Conservation (phyloP, 2,329 filamentous ascomycete species). For the Ophioceras dolichostomum region DNA sequence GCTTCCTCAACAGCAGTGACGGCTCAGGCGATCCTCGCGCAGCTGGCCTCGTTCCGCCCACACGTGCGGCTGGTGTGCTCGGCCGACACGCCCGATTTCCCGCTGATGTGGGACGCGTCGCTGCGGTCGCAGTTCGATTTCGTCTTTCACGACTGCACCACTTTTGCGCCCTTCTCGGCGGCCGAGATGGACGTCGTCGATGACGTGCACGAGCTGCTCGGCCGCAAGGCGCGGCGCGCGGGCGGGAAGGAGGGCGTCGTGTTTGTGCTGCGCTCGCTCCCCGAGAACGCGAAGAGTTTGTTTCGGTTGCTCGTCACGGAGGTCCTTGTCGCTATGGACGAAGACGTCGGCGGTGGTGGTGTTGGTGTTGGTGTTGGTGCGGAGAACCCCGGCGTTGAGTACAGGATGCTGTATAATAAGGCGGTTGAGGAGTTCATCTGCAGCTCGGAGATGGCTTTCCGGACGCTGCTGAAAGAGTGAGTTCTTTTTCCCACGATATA, state of each 20-base stretch:
- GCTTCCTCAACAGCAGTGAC: constrained; percentile 66
- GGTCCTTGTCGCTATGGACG: constrained; percentile 59
- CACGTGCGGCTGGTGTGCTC: constrained; percentile 65
- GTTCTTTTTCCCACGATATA: no score
- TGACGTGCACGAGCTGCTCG: constrained; percentile 77
- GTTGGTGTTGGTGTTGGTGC: constrained; percentile 33
- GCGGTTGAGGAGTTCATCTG: constrained; percentile 95
- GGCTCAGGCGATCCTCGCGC: constrained; percentile 61
- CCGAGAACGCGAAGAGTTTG: constrained; percentile 80
- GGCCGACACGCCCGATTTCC: constrained; percentile 77
- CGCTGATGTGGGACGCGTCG: constrained; percentile 79
- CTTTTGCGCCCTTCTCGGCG: constrained; percentile 57
- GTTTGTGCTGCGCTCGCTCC: constrained; percentile 80
- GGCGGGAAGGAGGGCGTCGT: constrained; percentile 85
- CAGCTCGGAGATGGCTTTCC: constrained; percentile 89
- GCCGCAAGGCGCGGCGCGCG: constrained; percentile 64
- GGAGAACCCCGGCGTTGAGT: constrained; percentile 67
- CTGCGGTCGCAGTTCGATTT: constrained; percentile 77
- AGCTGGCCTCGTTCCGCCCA: constrained; percentile 63
- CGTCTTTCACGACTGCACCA: constrained; percentile 88
- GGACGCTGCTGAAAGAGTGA: constrained; percentile 84
- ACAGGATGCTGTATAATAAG: constrained; percentile 85
- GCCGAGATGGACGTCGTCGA: constrained; percentile 71
- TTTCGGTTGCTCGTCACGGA: constrained; percentile 80
- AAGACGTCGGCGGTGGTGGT: constrained; percentile 31